Evolutionary conservation across 495 filamentous ascomycete species (phyloP).

Genomic region (Friedmanniomyces endolithicus): DNA sequence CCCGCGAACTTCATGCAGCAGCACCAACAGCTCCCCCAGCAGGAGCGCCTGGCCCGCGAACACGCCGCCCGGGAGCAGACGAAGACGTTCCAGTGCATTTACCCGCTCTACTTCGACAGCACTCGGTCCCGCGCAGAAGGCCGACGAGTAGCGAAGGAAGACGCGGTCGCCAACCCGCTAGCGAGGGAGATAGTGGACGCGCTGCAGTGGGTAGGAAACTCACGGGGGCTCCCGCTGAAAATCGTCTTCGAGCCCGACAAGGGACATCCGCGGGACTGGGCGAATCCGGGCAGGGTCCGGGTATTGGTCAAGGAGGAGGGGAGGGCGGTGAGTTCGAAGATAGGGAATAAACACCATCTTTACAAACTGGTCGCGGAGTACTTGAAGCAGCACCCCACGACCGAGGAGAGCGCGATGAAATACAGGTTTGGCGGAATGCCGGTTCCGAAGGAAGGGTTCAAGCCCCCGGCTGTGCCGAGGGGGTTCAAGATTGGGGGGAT

Average conservation of each 20-base stretch:
- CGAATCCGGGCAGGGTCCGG: slow-evolving; percentile 82
- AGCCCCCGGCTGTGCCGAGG: slow-evolving; percentile 62
- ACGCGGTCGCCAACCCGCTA: slow-evolving; percentile 74
- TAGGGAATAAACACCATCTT: slow-evolving; percentile 87
- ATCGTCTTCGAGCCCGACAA: slow-evolving; percentile 83
- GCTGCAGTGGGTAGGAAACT: slow-evolving; percentile 48
- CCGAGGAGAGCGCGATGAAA: slow-evolving; percentile 50
- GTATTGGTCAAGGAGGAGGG: slow-evolving; percentile 55
- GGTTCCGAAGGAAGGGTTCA: slow-evolving; percentile 44
- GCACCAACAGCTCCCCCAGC: not conserved
- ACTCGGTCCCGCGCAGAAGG: slow-evolving; percentile 62
- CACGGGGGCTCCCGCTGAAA: slow-evolving; percentile 32
- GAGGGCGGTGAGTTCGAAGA: slow-evolving; percentile 33
- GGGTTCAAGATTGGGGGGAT: slow-evolving; percentile 86
- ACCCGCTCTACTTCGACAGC: slow-evolving; percentile 87
- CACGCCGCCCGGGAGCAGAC: slow-evolving; percentile 5
- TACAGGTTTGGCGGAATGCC: slow-evolving; percentile 57
- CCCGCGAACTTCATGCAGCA: not conserved
- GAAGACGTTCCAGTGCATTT: slow-evolving; percentile 74
- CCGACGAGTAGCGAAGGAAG: slow-evolving; percentile 55
- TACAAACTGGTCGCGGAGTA: slow-evolving; percentile 64
- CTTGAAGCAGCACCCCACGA: slow-evolving; percentile 63
- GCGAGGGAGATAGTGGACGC: slow-evolving; percentile 83
- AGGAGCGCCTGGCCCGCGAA: not conserved
- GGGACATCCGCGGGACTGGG: slow-evolving; percentile 92